Evolutionary conservation across 2,329 filamentous ascomycete species (phyloP).

Genomic region (Colletotrichum sublineola): DNA sequence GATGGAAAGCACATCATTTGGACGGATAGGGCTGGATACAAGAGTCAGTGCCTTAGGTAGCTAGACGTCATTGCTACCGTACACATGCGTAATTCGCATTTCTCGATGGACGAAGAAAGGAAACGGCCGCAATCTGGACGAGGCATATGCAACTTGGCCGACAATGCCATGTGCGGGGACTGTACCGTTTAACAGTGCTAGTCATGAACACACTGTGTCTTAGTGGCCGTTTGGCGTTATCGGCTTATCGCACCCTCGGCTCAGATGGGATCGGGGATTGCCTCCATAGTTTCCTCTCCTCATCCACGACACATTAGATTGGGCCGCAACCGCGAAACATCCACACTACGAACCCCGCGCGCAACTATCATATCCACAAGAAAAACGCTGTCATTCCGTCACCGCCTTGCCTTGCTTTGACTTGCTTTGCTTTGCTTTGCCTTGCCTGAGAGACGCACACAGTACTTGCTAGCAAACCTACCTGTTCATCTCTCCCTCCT

Average conservation of each 20-base stretch:
- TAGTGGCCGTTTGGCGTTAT: conserved; percentile 37
- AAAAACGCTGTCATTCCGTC: conserved; percentile 11
- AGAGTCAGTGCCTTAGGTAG: not conserved
- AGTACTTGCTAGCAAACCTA: conserved; percentile 14
- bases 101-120: not conserved
- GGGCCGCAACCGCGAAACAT: conserved; percentile 16
- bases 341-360: conserved; percentile 14
- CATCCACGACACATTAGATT: not conserved
- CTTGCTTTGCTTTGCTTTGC: not conserved
- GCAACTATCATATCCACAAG: conserved; percentile 17
- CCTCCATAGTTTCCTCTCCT: conserved; percentile 2
- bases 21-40: not conserved
- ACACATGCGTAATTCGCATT: conserved; percentile 3
- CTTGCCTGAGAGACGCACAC: not conserved
- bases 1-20: not conserved
- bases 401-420: not conserved
- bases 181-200: not conserved
- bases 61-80: not conserved
- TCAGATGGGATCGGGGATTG: not conserved
- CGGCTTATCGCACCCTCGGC: conserved; percentile 40
- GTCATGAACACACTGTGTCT: not conserved
- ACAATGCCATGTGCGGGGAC: conserved; percentile 35
- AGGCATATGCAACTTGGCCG: conserved; percentile 9
- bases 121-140: not conserved
- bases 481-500: not conserved